Base-by-base conservation (phyloP, 192 early-diverging fungal genomes). In the Thamnidium elegans region DNA sequence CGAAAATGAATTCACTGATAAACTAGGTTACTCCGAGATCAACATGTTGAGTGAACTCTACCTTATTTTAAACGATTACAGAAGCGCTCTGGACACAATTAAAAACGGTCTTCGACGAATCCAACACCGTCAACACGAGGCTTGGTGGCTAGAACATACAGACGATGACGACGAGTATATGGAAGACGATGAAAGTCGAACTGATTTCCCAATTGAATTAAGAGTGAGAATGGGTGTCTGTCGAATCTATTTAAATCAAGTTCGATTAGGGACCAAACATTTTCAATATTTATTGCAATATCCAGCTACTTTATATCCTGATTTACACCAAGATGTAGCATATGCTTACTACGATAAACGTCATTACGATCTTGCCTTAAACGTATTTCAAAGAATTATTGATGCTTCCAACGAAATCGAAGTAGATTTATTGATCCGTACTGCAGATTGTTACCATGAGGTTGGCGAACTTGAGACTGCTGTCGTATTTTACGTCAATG, bases 21-120 rank as follows among this genome's bases (percentile, higher is more conserved):
- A 79, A 23, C 77, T 94, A 64, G 78, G 91, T 62, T 92, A 86
- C 69, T 82, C 92, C 36, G 95, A 96, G 56, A 67, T 99, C 30
- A 90, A 94, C 71, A 91, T 92, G 78, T 71, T 95, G 51, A 86
- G 87, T 39, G 94, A 97, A 64, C 72, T 98, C 11, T 94, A 94
- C 58, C 81, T 97, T 15, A 81, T 91, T 61, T 72, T 80, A 30
- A 81, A 83, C 43, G 90, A 95, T 58, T 94, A 91, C 67, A 87
- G 89, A 48, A 80, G 81, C 48, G 85, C 87, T 4, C 69, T 94
- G 1, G 71, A 76, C 15, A 81, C 85, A 30, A 86, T 97, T 59
- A 89, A 92, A 59, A 78, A 71, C 3, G 91, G 89, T 17, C 71
- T 84, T 0, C 78, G 91, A 30, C 80, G 87, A 48, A 62, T 94